A percentile compares a stretch with the other conserved stretches of the same genome.
Conservation (phyloP, 1,284 basidiomycete genomes). For the Pseudozyma sp. region DNA sequence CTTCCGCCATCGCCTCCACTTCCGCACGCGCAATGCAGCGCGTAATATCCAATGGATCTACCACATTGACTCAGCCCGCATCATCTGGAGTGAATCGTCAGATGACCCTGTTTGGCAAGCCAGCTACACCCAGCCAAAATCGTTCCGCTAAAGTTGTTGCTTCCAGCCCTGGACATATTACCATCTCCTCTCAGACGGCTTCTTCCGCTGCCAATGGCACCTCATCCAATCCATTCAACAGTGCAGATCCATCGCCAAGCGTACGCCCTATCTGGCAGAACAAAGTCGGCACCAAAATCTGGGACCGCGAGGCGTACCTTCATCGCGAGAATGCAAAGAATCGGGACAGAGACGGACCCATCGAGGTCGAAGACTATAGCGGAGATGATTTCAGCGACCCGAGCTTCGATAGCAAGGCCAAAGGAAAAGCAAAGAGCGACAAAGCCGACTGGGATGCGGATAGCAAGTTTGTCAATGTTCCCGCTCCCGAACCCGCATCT, state of each 20-base stretch:
- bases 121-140: conserved; percentile 12
- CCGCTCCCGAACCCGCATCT: conserved; percentile 11
- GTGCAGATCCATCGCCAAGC: not conserved
- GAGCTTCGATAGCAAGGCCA: conserved; percentile 11
- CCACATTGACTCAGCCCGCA: conserved; percentile 18
- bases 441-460: conserved; percentile 31
- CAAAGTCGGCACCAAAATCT: conserved; percentile 44
- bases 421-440: conserved; percentile 7
- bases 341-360: conserved; percentile 31
- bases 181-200: conserved; percentile 42
- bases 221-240: not conserved
- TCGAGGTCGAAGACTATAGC: conserved; percentile 40
- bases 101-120: conserved; percentile 47
- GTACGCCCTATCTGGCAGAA: conserved; percentile 22
- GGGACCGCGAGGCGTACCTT: conserved; percentile 49
- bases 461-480: conserved; percentile 19
- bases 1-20: conserved; percentile 15
- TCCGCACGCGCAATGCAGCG: conserved; percentile 33
- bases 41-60: conserved; percentile 16
- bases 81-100: conserved; percentile 27
- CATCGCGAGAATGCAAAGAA: conserved; percentile 43
- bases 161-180: conserved; percentile 38
- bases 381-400: not conserved
- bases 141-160: conserved; percentile 26
- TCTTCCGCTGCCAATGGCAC: conserved; percentile 2